Base-by-base conservation (phyloP, 306 rosid genomes). In the Cicer cuneatum region DNA sequence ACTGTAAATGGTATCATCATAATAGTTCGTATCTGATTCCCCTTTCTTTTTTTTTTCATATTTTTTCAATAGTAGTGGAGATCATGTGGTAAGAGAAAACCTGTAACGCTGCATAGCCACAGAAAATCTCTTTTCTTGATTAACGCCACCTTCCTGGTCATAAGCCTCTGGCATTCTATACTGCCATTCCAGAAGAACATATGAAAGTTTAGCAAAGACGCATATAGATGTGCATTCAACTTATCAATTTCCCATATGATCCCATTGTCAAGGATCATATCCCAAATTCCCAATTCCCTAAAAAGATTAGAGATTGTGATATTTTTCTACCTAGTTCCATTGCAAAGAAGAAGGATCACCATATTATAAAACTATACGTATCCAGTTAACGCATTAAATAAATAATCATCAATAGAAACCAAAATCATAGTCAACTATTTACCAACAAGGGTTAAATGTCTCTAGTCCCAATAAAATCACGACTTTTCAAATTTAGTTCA, bases 111-210 rank as follows among this genome's bases (percentile, higher is more conserved):
- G 73, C 78, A 73, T 69, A 35, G 92, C 96, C 78, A 90, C 96
- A 61, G 95, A 71, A 88, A 94, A 94, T 78, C 99, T 82, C 81
- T 87, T 92, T 72, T 92, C 98, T 84, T 92, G 98, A 78, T 80
- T 87, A 77, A 92, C 87, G n/a, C 75, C 89, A 24, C 96, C 94
- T 8, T 92, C 96, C 67, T 84, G 83, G 78, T 94, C 99, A 83
- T 92, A 92, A 49, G 99, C 99, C 0, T 94, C 96, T 0, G 99
- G 97, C 87, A 94, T 91, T 81, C 93, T 87, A 76, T 94, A 94
- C 97, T 93, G 93, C 81, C 71, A 80, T 83, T 72, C 18, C 79
- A 81, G 72, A 66, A 75, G 33, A 74, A 54, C 29, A 54, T 29
- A 29, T 5, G 65, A 53, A 61, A 66, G 65, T 63, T 71, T 24